A percentile compares a stretch with the other conserved stretches of the same genome.
phyloP scores from a whole-genome alignment of 2,329 filamentous ascomycete genomes.

The Chalara sp. region DNA sequence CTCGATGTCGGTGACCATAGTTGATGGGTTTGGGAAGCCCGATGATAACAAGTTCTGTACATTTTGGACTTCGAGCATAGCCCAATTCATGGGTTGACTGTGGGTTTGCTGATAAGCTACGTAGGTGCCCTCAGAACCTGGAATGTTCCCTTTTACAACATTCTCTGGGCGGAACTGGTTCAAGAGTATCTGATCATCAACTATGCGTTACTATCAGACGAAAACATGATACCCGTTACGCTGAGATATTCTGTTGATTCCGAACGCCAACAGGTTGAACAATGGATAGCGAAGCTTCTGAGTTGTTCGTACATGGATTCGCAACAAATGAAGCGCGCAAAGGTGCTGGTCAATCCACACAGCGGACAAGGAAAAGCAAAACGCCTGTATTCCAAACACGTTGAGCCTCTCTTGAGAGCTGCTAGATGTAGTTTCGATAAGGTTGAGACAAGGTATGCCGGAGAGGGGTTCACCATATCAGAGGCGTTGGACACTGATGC shows the following conservation, averaged over 20 bases:
- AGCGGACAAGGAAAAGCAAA: constrained; percentile 72
- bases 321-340: constrained; percentile 66
- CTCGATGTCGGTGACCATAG: neutral
- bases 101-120: neutral
- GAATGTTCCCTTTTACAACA: neutral
- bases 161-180: constrained; percentile 5
- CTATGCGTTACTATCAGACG: constrained; percentile 3
- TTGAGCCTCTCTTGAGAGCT: constrained; percentile 73
- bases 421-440: constrained; percentile 73
- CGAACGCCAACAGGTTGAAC: constrained; percentile 21
- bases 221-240: constrained; percentile 18
- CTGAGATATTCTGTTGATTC: constrained; percentile 34
- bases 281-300: constrained; percentile 59
- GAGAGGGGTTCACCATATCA: constrained; percentile 74
- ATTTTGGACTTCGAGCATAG: neutral
- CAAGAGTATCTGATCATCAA: constrained; percentile 4
- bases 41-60: neutral
- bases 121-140: neutral
- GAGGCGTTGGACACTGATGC: constrained; percentile 66
- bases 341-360: constrained; percentile 82
- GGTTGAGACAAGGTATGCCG: constrained; percentile 59
- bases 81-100: neutral
- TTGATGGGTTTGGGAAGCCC: neutral
- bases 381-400: constrained; percentile 64
- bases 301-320: constrained; percentile 61